Conservation (phyloP, 192 early-diverging fungal genomes). For the Glomus cerebriforme region DNA sequence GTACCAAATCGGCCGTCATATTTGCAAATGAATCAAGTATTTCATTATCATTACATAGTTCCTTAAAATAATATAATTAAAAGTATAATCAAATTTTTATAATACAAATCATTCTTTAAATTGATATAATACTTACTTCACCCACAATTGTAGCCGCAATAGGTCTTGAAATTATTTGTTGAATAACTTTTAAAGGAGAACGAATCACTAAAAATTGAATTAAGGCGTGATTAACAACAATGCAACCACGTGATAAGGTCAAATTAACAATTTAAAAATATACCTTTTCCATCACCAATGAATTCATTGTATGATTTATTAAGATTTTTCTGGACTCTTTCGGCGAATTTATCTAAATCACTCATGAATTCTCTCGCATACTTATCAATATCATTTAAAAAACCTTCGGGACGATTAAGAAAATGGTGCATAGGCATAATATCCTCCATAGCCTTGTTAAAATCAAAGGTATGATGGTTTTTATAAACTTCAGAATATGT, state of each 20-base stretch:
- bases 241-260: too few relatives aligned
- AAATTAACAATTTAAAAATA: too few relatives aligned
- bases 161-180: too few relatives aligned
- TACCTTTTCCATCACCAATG: too few relatives aligned
- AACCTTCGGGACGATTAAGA: not conserved
- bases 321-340: too few relatives aligned
- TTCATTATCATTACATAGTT: slow-evolving; percentile 6
- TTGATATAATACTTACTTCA: too few relatives aligned
- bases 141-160: too few relatives aligned
- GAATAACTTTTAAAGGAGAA: too few relatives aligned
- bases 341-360: too few relatives aligned
- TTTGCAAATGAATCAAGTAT: not conserved
- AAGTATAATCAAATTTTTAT: not conserved
- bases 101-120: not conserved
- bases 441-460: not conserved
- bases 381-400: not conserved
- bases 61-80: not conserved
- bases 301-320: too few relatives aligned
- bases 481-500: not conserved
- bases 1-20: not conserved
- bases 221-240: too few relatives aligned
- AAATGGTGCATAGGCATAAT: not conserved
- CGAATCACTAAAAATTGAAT: too few relatives aligned
- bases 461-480: not conserved
- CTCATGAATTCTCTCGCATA: not conserved